Evolutionary conservation across 108 stramenopile species (phyloP).

Genomic region (Aurantiochytrium sp.): DNA sequence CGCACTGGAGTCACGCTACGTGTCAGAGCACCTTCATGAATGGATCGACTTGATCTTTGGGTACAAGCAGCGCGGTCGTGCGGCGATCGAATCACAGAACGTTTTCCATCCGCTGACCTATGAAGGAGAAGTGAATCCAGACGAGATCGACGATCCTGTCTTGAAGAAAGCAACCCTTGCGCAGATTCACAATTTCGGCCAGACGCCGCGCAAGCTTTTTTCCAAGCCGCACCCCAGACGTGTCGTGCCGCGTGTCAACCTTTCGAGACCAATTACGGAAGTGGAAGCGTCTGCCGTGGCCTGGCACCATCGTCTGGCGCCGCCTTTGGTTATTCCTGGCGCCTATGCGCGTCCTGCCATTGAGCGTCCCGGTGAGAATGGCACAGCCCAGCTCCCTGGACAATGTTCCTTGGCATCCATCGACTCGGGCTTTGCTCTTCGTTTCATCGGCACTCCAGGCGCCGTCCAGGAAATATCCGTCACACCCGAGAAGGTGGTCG

Average conservation of each 20-base stretch:
- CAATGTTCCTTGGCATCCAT: neutral
- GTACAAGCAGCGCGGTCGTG: slow-evolving; percentile 28
- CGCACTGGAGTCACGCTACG: slow-evolving; percentile 30
- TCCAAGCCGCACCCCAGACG: slow-evolving; percentile 33
- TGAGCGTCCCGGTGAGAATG: neutral
- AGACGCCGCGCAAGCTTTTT: slow-evolving; percentile 33
- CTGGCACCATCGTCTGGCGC: neutral
- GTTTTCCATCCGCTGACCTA: slow-evolving; percentile 34
- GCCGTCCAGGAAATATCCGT: neutral
- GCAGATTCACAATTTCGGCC: slow-evolving; percentile 31
- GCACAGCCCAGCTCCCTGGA: neutral
- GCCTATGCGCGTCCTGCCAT: neutral
- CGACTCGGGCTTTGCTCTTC: neutral
- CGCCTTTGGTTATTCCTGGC: neutral
- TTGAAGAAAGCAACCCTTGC: slow-evolving; percentile 67
- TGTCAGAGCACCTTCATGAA: slow-evolving; percentile 28
- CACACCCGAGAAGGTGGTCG: neutral
- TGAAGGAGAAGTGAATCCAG: slow-evolving; percentile 38
- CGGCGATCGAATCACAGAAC: slow-evolving; percentile 29
- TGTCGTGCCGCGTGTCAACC: neutral
- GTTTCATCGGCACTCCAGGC: neutral
- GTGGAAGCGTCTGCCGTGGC: neutral
- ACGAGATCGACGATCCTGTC: neutral
- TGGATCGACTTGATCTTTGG: slow-evolving; percentile 48
- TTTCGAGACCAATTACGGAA: neutral